Base-by-base conservation (phyloP, 441 rosid genomes). In the Raphanus hybrid region DNA sequence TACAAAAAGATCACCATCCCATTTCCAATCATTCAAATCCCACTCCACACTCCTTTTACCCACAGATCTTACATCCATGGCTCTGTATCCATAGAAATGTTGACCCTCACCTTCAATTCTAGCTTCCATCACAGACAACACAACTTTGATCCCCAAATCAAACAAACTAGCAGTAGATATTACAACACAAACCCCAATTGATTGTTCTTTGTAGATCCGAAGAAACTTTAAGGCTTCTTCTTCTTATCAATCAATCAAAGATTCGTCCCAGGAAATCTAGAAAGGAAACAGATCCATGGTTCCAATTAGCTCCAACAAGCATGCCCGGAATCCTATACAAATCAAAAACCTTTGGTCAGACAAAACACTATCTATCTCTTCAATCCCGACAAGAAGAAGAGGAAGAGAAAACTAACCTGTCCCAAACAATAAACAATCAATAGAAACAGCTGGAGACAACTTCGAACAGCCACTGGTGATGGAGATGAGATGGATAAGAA, bases 1-100 rank as follows among this genome's bases (percentile, higher is more conserved):
- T 3, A 91, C 81, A 62, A 96, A 96, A 59, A 93, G 92, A 87
- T 96, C 94, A 16, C 98, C 97, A 74, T 96, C 97, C 99, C 99
- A 96, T 84, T 91, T 91, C 97, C 98, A 96, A 70, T 89, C 97
- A 84, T 92, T 93, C 87, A 89, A 83, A 84, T 90, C 91, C 99
- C 99, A 96, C 29, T 96, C 98, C 10, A 83, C 59, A 69, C 82
- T 88, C 76, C 90, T 84, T 80, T 90, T 92, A 59, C 92, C 98
- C 0, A 86, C 84, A 90, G 34, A 29, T 29, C 34, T 29, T 29
- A 29, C 67, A 80, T 87, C 83, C 58, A 72, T 64, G 9, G 84
- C 71, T 76, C 79, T 79, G 87, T 82, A 79, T 2, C 83, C 87
- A 60, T 85, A 91, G 67, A 88, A 86, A 68, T 69, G 88, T 81